These are phyloP conservation scores for Xylariales sp. DNA, from an alignment of 2,329 filamentous ascomycete species.

Conservation along the genomic window DNA sequence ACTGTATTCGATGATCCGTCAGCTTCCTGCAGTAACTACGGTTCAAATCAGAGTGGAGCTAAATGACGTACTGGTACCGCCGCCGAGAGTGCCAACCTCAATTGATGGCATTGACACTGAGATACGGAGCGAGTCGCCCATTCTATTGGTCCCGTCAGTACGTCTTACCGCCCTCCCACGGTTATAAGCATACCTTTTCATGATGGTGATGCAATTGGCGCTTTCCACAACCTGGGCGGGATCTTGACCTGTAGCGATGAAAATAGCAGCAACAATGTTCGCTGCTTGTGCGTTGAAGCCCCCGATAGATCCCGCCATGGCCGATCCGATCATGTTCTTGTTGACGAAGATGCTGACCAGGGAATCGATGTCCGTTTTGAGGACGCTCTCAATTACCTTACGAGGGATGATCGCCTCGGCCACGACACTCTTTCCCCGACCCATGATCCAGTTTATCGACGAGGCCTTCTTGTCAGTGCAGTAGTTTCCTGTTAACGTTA, in stretches of 20 bases:
- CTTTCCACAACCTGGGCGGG: constrained; percentile 98
- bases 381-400: constrained; percentile 84
- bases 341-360: constrained; percentile 80
- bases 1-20: constrained; percentile 62
- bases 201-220: constrained; percentile 96
- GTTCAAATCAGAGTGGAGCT: too few species aligned
- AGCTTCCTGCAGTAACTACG: too few species aligned
- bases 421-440: constrained; percentile 94
- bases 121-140: too few species aligned
- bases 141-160: too few species aligned
- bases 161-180: too few species aligned
- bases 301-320: constrained; percentile 95
- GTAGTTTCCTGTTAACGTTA: constrained; percentile 96
- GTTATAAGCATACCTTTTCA: constrained; percentile 85
- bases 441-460: constrained; percentile 99
- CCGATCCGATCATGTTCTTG: constrained; percentile 97
- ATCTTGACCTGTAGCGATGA: constrained; percentile 97
- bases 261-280: constrained; percentile 96
- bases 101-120: constrained; percentile 95
- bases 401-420: constrained; percentile 96
- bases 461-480: constrained; percentile 98
- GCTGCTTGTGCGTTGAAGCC: constrained; percentile 98
- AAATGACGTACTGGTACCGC: constrained; percentile 67
- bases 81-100: constrained; percentile 96
- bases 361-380: constrained; percentile 92